phyloP scores from a whole-genome alignment of 805 yeast species.

The Sugiyamaella marilandica region DNA sequence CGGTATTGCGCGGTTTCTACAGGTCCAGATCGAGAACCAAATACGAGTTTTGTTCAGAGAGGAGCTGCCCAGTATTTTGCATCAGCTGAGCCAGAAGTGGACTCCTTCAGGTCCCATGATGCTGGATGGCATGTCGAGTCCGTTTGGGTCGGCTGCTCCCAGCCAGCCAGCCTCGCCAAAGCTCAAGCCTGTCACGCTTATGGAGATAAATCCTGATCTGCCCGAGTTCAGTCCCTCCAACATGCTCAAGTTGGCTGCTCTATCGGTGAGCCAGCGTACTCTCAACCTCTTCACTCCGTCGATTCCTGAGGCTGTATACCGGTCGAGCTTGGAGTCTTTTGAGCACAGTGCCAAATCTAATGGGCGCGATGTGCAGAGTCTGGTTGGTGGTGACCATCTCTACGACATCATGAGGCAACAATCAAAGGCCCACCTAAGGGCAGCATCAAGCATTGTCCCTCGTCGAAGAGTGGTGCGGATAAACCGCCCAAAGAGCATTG shows the following conservation, averaged over 20 bases:
- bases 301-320: conserved; percentile 52
- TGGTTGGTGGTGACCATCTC: conserved; percentile 14
- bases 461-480: conserved; percentile 30
- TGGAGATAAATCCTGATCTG: conserved; percentile 51
- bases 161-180: conserved; percentile 19
- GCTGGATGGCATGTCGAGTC: conserved; percentile 14
- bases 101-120: conserved; percentile 36
- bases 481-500: conserved; percentile 1
- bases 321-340: conserved; percentile 43
- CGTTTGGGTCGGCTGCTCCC: conserved; percentile 7
- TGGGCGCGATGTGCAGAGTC: conserved; percentile 19
- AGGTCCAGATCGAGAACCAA: conserved; percentile 75
- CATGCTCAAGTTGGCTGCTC: conserved; percentile 59
- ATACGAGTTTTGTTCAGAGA: conserved; percentile 78
- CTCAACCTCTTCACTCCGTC: conserved; percentile 62
- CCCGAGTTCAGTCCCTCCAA: conserved; percentile 65
- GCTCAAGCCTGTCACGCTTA: conserved; percentile 41
- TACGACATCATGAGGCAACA: conserved; percentile 17
- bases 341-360: conserved; percentile 26
- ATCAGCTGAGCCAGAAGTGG: conserved; percentile 67
- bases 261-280: conserved; percentile 74
- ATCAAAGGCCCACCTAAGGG: conserved; percentile 5
- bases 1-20: conserved; percentile 77
- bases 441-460: conserved; percentile 20
- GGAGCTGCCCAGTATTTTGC: conserved; percentile 74